These are phyloP conservation scores for Lentinula sp. DNA, from an alignment of 768 basidiomycete species.

Conservation along the genomic window DNA sequence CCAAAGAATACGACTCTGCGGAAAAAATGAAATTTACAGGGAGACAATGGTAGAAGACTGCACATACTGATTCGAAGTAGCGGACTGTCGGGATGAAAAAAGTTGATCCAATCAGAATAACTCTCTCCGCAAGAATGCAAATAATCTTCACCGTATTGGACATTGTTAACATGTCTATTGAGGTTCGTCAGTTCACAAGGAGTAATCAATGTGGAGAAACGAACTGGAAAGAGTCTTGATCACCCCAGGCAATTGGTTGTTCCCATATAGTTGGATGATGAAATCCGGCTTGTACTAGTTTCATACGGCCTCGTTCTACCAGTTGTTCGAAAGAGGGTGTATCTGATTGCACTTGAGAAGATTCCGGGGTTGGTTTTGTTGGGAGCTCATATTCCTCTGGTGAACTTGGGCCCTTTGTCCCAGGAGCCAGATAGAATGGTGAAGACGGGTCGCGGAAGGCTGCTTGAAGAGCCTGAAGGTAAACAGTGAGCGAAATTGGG, in stretches of 20 bases:
- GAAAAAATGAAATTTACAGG: background rate
- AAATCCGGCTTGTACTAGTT: slow-evolving; percentile 43
- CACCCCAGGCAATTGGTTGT: slow-evolving; percentile 74
- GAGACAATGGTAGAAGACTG: background rate
- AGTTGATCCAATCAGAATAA: background rate
- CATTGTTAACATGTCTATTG: slow-evolving; percentile 72
- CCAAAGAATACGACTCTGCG: slow-evolving; percentile 66
- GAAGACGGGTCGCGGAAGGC: slow-evolving; percentile 59
- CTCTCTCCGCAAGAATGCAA: background rate
- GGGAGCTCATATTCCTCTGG: slow-evolving; percentile 37
- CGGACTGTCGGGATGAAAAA: slow-evolving; percentile 35
- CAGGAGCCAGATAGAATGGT: slow-evolving; percentile 60
- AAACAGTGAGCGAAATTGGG: too few relatives aligned
- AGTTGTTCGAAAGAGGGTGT: background rate
- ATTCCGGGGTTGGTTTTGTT: slow-evolving; percentile 2
- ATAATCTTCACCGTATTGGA: slow-evolving; percentile 51
- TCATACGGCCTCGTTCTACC: slow-evolving; percentile 32
- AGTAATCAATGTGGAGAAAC: slow-evolving; percentile 17
- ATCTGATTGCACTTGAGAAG: background rate
- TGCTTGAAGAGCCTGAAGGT: slow-evolving; percentile 47
- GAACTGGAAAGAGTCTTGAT: slow-evolving; percentile 74
- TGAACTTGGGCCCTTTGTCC: slow-evolving; percentile 51
- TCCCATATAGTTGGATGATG: slow-evolving; percentile 71
- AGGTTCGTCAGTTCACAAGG: background rate
- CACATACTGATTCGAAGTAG: slow-evolving; percentile 63